Evolutionary conservation across 2,329 filamentous ascomycete genomes (phyloP).

Genomic region (Cordyceps cateniannulata): DNA sequence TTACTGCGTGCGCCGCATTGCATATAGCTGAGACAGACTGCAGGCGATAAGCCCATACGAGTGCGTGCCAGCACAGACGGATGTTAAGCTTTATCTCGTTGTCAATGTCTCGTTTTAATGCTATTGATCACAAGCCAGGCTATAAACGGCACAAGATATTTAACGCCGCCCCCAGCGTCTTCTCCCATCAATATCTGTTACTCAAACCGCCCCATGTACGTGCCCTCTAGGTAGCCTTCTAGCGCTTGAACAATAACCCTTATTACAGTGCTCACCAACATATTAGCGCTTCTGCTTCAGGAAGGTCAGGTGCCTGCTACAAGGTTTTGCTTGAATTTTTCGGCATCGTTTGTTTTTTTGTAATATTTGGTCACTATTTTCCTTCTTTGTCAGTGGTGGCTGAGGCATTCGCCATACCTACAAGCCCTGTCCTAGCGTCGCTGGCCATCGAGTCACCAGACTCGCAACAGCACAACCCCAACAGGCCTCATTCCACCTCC

Average conservation of each 20-base stretch:
- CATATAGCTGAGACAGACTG: conserved; percentile 2
- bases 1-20: background rate
- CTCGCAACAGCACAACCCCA: conserved; percentile 1
- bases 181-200: too few species aligned
- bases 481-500: background rate
- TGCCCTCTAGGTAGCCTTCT: too few species aligned
- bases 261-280: background rate
- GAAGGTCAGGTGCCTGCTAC: background rate
- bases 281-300: background rate
- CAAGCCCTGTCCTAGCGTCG: background rate
- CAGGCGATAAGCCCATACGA: background rate
- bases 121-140: background rate
- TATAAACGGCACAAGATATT: background rate
- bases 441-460: conserved; percentile 7
- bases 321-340: background rate
- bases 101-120: too few species aligned
- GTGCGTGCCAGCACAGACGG: background rate
- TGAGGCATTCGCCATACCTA: background rate
- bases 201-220: too few species aligned
- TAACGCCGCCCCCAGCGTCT: background rate
- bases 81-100: too few species aligned
- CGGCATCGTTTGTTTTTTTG: background rate
- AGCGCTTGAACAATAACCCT: background rate
- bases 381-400: background rate
- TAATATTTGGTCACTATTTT: background rate